phyloP scores from a whole-genome alignment of 2,329 filamentous ascomycete genomes.

The Aspergillus glaucus region DNA sequence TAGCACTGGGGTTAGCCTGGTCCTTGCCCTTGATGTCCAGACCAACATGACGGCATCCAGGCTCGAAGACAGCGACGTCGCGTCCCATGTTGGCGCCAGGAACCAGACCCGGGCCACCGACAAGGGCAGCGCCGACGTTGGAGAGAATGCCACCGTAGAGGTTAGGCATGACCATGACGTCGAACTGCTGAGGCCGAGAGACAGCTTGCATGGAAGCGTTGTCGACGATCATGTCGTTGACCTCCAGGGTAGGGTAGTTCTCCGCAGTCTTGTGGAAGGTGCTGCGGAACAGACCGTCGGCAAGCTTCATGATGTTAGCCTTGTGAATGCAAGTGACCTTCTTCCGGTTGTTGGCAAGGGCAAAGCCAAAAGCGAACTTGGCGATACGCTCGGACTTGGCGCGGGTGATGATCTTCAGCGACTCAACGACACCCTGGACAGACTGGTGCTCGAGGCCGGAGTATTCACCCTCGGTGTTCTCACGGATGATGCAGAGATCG shows the following conservation, averaged over 20 bases:
- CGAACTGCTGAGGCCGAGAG: conserved; percentile 92
- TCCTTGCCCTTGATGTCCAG: conserved; percentile 99
- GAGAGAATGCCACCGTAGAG: conserved; percentile 97
- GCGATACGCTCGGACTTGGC: conserved; percentile 98
- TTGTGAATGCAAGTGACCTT: conserved; percentile 99
- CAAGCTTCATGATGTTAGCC: conserved; percentile 99
- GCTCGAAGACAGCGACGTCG: conserved; percentile 97
- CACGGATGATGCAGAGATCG: conserved; percentile 98
- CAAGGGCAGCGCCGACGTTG: conserved; percentile 95
- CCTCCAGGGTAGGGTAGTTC: conserved; percentile 92
- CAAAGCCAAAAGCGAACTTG: conserved; percentile 97
- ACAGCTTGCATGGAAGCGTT: conserved; percentile 99
- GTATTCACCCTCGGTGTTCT: conserved; percentile 99
- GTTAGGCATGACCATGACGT: conserved; percentile 99
- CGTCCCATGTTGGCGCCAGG: conserved; percentile 99
- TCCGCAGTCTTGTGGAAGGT: conserved; percentile 91
- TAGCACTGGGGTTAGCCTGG: conserved; percentile 94
- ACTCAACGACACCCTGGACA: conserved; percentile 92
- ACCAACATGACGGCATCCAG: conserved; percentile 97
- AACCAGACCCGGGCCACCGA: conserved; percentile 93
- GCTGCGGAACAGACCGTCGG: conserved; percentile 96
- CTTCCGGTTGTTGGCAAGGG: conserved; percentile 96
- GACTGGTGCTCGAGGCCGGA: conserved; percentile 98
- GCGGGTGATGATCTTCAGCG: conserved; percentile 98
- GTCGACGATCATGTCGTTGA: conserved; percentile 99